Conservation (phyloP, 345 rosid genomes). For the Triadica sebifera region DNA sequence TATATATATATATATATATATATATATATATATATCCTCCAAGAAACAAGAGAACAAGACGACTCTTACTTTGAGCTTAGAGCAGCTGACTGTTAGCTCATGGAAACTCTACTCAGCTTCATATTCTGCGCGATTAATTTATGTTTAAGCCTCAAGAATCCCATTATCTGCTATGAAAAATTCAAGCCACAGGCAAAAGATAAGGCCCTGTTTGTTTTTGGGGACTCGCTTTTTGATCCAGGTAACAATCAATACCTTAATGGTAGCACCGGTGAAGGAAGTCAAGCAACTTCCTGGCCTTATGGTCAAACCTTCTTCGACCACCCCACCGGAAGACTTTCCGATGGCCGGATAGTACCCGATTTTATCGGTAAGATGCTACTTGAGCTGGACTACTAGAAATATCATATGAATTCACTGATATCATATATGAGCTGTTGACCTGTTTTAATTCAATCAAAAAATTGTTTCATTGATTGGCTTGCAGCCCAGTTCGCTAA, state of each 20-base stretch:
- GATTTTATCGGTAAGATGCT: background rate
- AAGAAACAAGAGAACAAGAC: background rate
- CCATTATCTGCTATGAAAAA: background rate
- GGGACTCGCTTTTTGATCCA: slow-evolving; percentile 1
- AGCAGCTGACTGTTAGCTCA: background rate
- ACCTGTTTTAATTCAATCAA: too few relatives aligned
- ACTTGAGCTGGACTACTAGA: too few relatives aligned
- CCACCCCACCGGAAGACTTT: background rate
- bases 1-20: too few relatives aligned
- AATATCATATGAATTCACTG: too few relatives aligned
- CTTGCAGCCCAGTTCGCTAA: slow-evolving; percentile 10
- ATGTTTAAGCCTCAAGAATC: slow-evolving; percentile 6
- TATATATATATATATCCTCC: too few relatives aligned
- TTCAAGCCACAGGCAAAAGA: background rate
- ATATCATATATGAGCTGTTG: too few relatives aligned
- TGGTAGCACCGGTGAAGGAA: background rate
- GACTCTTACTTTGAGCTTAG: background rate
- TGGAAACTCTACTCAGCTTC: background rate
- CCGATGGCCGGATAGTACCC: background rate
- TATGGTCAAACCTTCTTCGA: background rate
- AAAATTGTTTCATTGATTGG: background rate
- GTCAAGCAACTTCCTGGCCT: background rate
- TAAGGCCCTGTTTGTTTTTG: background rate
- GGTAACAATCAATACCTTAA: background rate
- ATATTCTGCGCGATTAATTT: background rate